phyloP scores from a whole-genome alignment of 1,284 basidiomycete species.

The Puccinia hordei region DNA sequence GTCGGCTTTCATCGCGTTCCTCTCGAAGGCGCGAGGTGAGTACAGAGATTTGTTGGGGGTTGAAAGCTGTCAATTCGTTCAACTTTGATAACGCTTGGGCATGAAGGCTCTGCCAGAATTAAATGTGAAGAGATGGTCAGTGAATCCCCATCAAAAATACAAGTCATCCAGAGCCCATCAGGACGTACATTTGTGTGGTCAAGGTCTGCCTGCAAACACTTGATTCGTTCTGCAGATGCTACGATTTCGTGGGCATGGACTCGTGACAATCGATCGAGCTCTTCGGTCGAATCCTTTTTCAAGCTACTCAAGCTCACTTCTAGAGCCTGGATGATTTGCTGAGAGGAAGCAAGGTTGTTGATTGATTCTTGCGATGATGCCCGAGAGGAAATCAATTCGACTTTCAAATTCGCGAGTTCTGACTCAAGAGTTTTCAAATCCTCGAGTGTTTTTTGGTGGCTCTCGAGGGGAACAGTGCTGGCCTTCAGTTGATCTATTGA shows the following conservation, averaged over 20 bases:
- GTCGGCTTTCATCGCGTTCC: conserved; percentile 11
- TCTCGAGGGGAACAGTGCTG: not conserved
- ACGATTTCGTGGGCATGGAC: not conserved
- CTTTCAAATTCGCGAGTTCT: not conserved
- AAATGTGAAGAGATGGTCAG: not conserved
- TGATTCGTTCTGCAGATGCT: not conserved
- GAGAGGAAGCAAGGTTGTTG: not conserved
- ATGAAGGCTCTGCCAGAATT: not conserved
- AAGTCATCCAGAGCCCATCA: not conserved
- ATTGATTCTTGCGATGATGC: not conserved
- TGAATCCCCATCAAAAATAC: not conserved
- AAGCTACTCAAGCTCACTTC: not conserved
- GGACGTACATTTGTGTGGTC: conserved; percentile 13
- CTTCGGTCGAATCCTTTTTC: conserved; percentile 7
- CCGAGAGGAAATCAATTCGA: not conserved
- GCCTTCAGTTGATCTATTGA: not conserved
- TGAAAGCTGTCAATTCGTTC: conserved; percentile 13
- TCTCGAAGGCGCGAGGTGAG: conserved; percentile 30
- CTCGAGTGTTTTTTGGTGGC: not conserved
- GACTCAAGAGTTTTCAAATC: not conserved
- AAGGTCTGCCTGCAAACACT: not conserved
- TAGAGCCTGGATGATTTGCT: not conserved
- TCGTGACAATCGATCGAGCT: not conserved
- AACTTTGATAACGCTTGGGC: conserved; percentile 16
- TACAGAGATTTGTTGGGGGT: not conserved